These are phyloP conservation scores for Arthrobotrys sinensis DNA, from an alignment of 2,329 filamentous ascomycete genomes.

Conservation along the genomic window DNA sequence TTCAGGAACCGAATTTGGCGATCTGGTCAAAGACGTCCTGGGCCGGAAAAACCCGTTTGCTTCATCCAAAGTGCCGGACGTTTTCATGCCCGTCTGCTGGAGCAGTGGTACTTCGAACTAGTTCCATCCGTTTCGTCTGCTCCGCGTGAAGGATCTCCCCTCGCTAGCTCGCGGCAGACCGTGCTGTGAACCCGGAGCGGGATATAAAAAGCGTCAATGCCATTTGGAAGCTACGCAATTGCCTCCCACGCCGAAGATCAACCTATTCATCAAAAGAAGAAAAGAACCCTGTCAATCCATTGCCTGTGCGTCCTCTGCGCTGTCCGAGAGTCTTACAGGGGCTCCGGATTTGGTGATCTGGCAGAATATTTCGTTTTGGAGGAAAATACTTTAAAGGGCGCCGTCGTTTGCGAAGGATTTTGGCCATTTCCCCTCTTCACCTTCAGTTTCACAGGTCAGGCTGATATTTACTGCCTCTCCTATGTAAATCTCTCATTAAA, in stretches of 20 bases:
- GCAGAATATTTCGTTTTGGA: conserved; percentile 25
- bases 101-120: conserved; percentile 21
- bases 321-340: conserved; percentile 29
- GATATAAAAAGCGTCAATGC: conserved; percentile 50
- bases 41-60: conserved; percentile 29
- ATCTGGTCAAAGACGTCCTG: conserved; percentile 34
- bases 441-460: background rate
- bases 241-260: conserved; percentile 50
- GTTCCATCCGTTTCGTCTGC: conserved; percentile 27
- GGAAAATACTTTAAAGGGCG: conserved; percentile 20
- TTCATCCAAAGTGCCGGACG: conserved; percentile 34
- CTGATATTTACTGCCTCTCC: conserved; percentile 5
- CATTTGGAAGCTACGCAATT: conserved; percentile 33
- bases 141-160: conserved; percentile 44
- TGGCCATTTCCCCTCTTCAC: background rate
- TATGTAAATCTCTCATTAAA: conserved; percentile 37
- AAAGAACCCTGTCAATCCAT: conserved; percentile 48
- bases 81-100: conserved; percentile 7
- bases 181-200: conserved; percentile 14
- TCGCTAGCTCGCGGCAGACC: conserved; percentile 40
- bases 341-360: conserved; percentile 35
- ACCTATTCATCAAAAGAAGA: conserved; percentile 22
- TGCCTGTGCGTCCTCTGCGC: conserved; percentile 31
- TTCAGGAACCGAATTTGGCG: conserved; percentile 53
- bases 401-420: conserved; percentile 32